Evolutionary conservation across 2,329 filamentous ascomycete species (phyloP).

Genomic region (Drechslerella stenobrocha): DNA sequence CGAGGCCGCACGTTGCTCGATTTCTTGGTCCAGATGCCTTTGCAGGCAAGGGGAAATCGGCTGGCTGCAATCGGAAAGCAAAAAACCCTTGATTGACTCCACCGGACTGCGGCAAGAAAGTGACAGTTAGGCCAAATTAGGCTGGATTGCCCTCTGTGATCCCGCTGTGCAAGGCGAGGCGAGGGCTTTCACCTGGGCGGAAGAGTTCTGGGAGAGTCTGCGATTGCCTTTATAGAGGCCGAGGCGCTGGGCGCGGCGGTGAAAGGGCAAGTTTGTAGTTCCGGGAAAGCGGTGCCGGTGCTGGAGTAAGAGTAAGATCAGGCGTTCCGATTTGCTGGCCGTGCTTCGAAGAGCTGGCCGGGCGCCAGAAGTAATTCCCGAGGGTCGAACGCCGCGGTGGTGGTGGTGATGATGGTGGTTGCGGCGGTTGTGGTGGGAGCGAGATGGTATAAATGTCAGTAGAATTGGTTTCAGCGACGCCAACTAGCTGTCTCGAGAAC

Average conservation of each 20-base stretch:
- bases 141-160: neutral
- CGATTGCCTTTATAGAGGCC: neutral
- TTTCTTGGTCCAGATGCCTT: conserved; percentile 32
- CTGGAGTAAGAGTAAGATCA: neutral
- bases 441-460: neutral
- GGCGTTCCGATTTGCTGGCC: conserved; percentile 2
- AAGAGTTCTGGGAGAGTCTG: neutral
- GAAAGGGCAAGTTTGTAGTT: neutral
- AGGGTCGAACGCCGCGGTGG: neutral
- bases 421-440: neutral
- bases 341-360: neutral
- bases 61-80: conserved; percentile 26
- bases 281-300: neutral
- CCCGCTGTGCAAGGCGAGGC: neutral
- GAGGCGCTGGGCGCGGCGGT: neutral
- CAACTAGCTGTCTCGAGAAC: too few relatives aligned
- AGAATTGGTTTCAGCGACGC: too few relatives aligned
- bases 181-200: neutral
- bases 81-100: conserved; percentile 3
- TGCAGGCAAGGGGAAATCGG: conserved; percentile 15
- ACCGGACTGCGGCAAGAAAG: neutral
- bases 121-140: neutral
- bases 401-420: too few relatives aligned
- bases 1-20: conserved; percentile 18
- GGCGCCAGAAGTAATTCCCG: neutral